These are phyloP conservation scores for Kickxella alabastrina DNA, from an alignment of 192 early-diverging fungal species.

Conservation along the genomic window DNA sequence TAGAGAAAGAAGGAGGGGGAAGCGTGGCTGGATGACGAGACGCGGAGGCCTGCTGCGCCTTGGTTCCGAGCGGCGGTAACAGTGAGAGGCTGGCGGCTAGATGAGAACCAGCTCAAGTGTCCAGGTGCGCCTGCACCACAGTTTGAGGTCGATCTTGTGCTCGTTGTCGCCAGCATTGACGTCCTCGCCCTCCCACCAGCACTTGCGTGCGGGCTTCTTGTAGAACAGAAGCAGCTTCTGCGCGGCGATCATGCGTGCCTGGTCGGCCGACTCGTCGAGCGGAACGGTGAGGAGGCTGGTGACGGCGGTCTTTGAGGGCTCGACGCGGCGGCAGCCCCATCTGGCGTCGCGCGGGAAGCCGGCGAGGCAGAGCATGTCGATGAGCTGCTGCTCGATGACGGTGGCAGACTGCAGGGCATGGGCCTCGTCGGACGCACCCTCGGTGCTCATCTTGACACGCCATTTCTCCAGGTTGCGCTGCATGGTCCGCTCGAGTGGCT, in stretches of 20 bases:
- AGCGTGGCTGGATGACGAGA: no score
- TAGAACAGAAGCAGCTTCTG: conserved; percentile 74
- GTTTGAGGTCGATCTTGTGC: conserved; percentile 55
- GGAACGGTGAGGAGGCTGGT: conserved; percentile 67
- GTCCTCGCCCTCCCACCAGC: conserved; percentile 78
- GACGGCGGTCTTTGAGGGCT: conserved; percentile 65
- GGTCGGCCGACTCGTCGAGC: conserved; percentile 64
- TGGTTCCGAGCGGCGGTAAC: no score
- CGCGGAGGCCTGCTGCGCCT: no score
- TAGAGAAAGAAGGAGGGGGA: conserved; percentile 6
- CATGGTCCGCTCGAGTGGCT: conserved; percentile 69
- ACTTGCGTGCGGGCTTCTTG: conserved; percentile 82
- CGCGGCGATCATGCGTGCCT: conserved; percentile 65
- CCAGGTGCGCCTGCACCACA: conserved; percentile 80
- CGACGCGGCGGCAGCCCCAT: conserved; percentile 71
- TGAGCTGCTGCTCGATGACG: conserved; percentile 69
- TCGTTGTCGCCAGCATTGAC: conserved; percentile 57
- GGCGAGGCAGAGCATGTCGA: conserved; percentile 76
- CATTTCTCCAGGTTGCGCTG: conserved; percentile 54
- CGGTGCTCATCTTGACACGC: conserved; percentile 32
- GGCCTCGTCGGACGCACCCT: conserved; percentile 42
- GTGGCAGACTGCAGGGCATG: conserved; percentile 42
- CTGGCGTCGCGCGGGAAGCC: conserved; percentile 67
- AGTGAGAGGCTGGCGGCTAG: conserved; percentile 21
- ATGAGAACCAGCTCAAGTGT: conserved; percentile 69